phyloP scores from a whole-genome alignment of 352 stramenopile genomes.

The Globisporangium lucens region DNA sequence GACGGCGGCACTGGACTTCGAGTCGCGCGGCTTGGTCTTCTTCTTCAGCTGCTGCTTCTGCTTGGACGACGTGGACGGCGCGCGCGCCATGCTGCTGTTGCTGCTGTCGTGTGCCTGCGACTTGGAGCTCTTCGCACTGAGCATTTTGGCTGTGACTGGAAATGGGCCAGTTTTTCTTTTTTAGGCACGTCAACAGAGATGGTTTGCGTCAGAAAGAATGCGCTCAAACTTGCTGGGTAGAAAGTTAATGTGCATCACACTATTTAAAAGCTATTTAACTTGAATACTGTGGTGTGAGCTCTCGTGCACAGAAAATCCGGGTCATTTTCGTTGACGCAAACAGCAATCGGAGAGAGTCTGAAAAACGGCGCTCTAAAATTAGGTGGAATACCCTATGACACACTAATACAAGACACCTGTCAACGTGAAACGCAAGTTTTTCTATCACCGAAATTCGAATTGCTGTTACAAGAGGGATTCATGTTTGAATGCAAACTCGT shows the following conservation, averaged over 20 bases:
- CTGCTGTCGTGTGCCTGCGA: not conserved
- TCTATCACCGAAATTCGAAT: not conserved
- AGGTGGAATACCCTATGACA: not conserved
- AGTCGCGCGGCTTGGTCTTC: constrained; percentile 5
- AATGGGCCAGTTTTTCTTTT: not conserved
- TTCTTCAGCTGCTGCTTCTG: constrained; percentile 2
- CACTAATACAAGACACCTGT: not conserved
- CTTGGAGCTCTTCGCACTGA: constrained; percentile 7
- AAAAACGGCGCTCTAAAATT: not conserved
- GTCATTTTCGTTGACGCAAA: no score
- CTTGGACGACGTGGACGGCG: constrained; percentile 2
- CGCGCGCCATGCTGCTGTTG: constrained; percentile 5
- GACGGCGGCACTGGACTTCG: not conserved
- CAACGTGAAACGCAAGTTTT: not conserved
- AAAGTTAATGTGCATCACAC: not conserved
- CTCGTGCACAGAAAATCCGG: not conserved
- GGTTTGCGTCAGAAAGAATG: not conserved
- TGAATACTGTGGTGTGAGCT: no score
- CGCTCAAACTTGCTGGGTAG: not conserved
- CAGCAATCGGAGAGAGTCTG: not conserved
- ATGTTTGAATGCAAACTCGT: not conserved
- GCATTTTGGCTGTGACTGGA: not conserved
- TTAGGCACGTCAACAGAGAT: not conserved
- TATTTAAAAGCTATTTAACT: not conserved
- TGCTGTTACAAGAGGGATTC: not conserved